Conservation (phyloP, 345 rosid species). For the Gossypium stocksii region DNA sequence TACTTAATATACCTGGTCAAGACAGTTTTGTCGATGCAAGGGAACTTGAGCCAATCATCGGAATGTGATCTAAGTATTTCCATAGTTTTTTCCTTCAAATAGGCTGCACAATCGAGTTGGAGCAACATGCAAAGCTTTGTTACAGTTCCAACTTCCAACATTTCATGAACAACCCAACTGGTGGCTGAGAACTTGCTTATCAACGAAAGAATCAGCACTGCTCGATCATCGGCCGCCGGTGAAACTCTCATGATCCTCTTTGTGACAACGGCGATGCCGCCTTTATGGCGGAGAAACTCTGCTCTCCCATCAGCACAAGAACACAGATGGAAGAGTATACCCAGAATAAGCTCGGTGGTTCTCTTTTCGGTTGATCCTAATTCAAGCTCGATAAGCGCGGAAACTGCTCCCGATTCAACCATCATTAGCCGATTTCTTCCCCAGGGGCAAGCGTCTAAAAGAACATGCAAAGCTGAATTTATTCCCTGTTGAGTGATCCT, state of each 20-base stretch:
- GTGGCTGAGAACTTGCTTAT: slow-evolving; percentile 47
- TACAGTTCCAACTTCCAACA: slow-evolving; percentile 54
- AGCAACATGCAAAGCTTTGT: slow-evolving; percentile 52
- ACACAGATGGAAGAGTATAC: slow-evolving; percentile 54
- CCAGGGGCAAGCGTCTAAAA: slow-evolving; percentile 44
- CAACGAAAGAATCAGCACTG: slow-evolving; percentile 42
- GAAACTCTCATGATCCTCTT: slow-evolving; percentile 54
- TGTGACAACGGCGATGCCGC: slow-evolving; percentile 53
- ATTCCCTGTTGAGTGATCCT: slow-evolving; percentile 37
- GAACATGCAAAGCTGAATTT: slow-evolving; percentile 43
- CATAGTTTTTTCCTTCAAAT: slow-evolving; percentile 48
- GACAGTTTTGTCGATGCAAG: slow-evolving; percentile 37
- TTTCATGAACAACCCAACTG: slow-evolving; percentile 44
- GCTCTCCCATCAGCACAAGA: slow-evolving; percentile 70
- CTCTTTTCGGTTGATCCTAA: slow-evolving; percentile 29
- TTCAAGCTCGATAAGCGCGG: slow-evolving; percentile 67
- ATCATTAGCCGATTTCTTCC: slow-evolving; percentile 51
- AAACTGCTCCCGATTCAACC: slow-evolving; percentile 50
- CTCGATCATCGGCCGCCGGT: slow-evolving; percentile 44
- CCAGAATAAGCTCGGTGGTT: slow-evolving; percentile 55
- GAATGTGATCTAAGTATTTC: slow-evolving; percentile 49
- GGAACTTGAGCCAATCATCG: slow-evolving; percentile 55
- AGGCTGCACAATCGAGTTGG: slow-evolving; percentile 32
- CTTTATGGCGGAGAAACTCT: slow-evolving; percentile 45
- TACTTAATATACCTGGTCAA: slow-evolving; percentile 21